phyloP scores from a whole-genome alignment of 2,329 filamentous ascomycete genomes.

The Fusarium denticulatum region DNA sequence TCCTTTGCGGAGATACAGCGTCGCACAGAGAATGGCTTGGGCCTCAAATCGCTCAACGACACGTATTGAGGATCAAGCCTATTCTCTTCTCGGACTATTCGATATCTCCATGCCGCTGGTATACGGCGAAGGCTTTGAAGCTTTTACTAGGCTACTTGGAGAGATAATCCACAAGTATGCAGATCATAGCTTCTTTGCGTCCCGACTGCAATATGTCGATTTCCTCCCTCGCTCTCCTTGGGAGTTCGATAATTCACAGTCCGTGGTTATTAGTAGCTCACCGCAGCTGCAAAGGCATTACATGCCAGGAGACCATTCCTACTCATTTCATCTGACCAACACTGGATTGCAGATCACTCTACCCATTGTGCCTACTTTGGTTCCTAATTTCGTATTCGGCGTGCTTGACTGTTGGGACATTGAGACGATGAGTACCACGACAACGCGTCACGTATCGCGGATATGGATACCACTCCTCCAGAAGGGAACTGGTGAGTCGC shows the following conservation, averaged over 20 bases:
- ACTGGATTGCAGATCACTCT: not conserved
- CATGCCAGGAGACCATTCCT: not conserved
- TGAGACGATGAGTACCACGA: not conserved
- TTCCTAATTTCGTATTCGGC: not conserved
- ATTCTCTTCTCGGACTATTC: not conserved
- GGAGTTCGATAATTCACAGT: not conserved
- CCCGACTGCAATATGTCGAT: not conserved
- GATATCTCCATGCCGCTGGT: rapidly evolving
- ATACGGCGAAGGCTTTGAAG: rapidly evolving
- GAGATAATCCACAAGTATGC: not conserved
- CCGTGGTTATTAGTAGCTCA: rapidly evolving
- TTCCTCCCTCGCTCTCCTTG: not conserved
- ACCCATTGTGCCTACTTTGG: not conserved
- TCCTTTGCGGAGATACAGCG: not conserved
- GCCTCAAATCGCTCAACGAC: rapidly evolving
- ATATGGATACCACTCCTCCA: not conserved
- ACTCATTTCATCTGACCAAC: not conserved
- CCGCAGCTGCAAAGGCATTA: not conserved
- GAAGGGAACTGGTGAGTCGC: not conserved
- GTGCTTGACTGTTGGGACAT: not conserved
- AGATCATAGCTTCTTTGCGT: not conserved
- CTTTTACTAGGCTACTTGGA: rapidly evolving
- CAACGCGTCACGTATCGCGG: not conserved
- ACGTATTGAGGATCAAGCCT: not conserved
- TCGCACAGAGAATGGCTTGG: not conserved